Percentiles rank a stretch among this genome's conserved stretches.
phyloP scores from a whole-genome alignment of 352 stramenopile genomes.

The Phytophthora ramorum region DNA sequence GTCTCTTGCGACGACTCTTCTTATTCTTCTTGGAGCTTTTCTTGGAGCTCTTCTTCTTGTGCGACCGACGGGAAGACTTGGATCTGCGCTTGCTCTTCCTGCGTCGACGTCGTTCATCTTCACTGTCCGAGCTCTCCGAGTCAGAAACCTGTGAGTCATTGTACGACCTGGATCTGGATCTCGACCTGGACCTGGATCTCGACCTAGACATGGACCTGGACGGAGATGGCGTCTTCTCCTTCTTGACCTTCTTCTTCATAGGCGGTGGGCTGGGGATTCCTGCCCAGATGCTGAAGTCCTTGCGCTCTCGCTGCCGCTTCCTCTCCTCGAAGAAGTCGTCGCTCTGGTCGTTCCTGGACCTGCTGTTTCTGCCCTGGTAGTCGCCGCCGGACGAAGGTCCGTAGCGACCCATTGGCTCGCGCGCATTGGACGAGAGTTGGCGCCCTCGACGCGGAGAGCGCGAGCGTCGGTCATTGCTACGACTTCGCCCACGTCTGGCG shows the following conservation, averaged over 20 bases:
- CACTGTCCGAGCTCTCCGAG: slow-evolving; percentile 43
- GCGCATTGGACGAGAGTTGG: slow-evolving; percentile 28
- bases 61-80: slow-evolving; percentile 41
- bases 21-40: slow-evolving; percentile 41
- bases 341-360: slow-evolving; percentile 44
- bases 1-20: slow-evolving; percentile 37
- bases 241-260: slow-evolving; percentile 58
- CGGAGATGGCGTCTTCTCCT: slow-evolving; percentile 34
- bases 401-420: slow-evolving; percentile 42
- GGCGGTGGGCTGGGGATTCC: slow-evolving; percentile 72
- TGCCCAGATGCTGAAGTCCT: slow-evolving; percentile 78
- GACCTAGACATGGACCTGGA: slow-evolving; percentile 28
- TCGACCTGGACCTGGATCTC: slow-evolving; percentile 11
- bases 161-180: slow-evolving; percentile 23
- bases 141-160: slow-evolving; percentile 38
- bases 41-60: slow-evolving; percentile 50
- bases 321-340: slow-evolving; percentile 80
- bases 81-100: slow-evolving; percentile 46
- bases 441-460: slow-evolving; percentile 35
- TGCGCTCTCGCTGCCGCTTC: slow-evolving; percentile 67
- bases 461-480: slow-evolving; percentile 28
- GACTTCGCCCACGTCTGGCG: slow-evolving; percentile 28
- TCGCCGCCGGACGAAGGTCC: slow-evolving; percentile 16
- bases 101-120: slow-evolving; percentile 41
- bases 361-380: slow-evolving; percentile 26